phyloP scores from a whole-genome alignment of 2,329 filamentous ascomycete species.

The Tolypocladium cylindrosporum region DNA sequence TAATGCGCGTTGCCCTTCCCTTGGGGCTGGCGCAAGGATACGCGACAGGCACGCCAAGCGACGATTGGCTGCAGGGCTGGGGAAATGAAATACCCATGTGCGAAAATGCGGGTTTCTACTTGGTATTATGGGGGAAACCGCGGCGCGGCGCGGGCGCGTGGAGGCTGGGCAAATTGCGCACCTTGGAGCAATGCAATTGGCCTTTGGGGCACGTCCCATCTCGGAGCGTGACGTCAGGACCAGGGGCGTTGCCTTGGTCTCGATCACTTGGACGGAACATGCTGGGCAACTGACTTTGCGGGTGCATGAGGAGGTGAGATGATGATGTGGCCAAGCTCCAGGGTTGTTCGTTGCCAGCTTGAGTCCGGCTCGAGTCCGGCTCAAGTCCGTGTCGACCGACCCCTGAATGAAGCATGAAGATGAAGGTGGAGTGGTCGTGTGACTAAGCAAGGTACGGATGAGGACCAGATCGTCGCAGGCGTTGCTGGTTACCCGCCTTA shows the following conservation, averaged over 20 bases:
- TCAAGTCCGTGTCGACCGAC: no score
- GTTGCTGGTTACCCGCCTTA: no score
- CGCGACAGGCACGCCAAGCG: background rate
- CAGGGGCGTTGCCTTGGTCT: background rate
- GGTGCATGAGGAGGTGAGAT: background rate
- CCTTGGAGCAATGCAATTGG: background rate
- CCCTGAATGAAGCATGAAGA: no score
- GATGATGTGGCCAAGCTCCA: background rate
- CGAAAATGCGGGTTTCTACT: background rate
- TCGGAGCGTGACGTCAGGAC: background rate
- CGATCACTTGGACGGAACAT: background rate
- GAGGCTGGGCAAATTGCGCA: background rate
- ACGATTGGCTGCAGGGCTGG: background rate
- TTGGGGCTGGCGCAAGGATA: background rate
- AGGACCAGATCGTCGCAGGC: no score
- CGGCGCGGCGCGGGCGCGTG: background rate
- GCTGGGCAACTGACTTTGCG: background rate
- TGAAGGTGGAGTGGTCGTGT: background rate
- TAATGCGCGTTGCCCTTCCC: background rate
- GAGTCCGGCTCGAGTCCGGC: no score
- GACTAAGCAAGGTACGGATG: background rate
- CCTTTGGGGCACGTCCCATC: background rate
- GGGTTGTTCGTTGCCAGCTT: background rate
- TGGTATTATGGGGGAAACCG: background rate
- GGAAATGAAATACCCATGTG: background rate